Evolutionary conservation across 768 basidiomycete genomes (phyloP), one percentile per base, ranked within the genome.

Genomic region (Boletus pseudopeckii): DNA sequence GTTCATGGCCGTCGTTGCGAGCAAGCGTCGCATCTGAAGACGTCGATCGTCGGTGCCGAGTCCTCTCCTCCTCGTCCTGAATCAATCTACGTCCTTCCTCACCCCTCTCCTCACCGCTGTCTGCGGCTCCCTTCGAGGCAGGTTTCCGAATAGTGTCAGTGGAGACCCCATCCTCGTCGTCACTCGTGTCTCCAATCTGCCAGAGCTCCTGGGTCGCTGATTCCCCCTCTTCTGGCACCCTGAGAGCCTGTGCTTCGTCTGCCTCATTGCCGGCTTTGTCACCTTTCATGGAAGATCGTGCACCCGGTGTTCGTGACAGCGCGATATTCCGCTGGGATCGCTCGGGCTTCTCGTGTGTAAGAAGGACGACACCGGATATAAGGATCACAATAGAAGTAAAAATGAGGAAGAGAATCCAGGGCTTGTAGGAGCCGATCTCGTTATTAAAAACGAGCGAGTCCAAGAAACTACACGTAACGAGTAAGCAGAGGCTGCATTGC

Each of bases 341-440:
- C 67, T 90, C 88, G 0, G 92, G 87, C 63, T 95, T 93, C 76
- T 98, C 95, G 73, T 90, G 85, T 4, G 93, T 95, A 24, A 98
- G 77, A 1, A 98, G 81, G n/a, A 95, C 88, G 48, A 98, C 96
- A 10, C 96, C 95, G 0, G 80, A 83, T 42, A 98, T 87, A 50
- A 98, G 85, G 40, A 97, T 78, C 41, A 84, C 71, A 61, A 98
- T 95, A 2, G 93, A 94, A 38, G 85, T 71, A 64, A 91, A 93
- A 55, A 96, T 90, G 43, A 92, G 79, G 74, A 92, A 86, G 43
- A 98, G 83, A 1, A 85, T 84, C 94, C 93, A 96, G 24, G 88
- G 79, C 55, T 88, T 78, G 67, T 92, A 96, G n/a, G 92, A 80
- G 51, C 83, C 84, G 6, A 92, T 84, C 73, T 91, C 82, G 63